Evolutionary conservation across 2,329 filamentous ascomycete genomes (phyloP), one percentile per base, ranked within the genome.

Genomic region (Cadophora luteo-olivacea): DNA sequence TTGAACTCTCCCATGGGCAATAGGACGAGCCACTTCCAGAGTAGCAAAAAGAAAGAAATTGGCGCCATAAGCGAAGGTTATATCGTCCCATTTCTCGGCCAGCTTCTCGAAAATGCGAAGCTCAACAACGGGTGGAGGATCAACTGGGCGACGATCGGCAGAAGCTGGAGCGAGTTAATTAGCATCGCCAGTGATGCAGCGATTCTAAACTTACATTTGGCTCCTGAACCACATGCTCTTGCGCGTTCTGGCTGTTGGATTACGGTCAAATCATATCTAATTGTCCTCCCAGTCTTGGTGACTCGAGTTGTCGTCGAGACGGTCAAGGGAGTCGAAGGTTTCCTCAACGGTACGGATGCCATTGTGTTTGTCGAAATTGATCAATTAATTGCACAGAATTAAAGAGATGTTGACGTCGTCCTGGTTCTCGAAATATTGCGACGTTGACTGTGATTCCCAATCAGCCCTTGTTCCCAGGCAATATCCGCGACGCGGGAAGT

Each of bases 21-120:
- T 91, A 36, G 89, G 88, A 48, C 94, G 92, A 33, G 93, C 92
- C 75, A 93, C 90, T 78, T 97, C 94, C 68, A 99, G 85, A 6
- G 94, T 97, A 63, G 94, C 93, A 76, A 93, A 98, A 51, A 98
- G 89, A 82, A 99, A 98, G 86, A 98, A 98, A 81, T 97, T 97
- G 78, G 94, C 94, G 78, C 97, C 95, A 84, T 97, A 97, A 68
- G 89, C 87, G 76, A 97, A 97, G 1, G 96, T 98, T 76, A 94
- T 88, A 70, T 94, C 91, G 66, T 84, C 70, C 77, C 79, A 19
- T 79, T 70, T 71, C 22, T 81, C 78, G 64, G 73, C 83, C 41
- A 84, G 81, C 45, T 91, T 92, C 77, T 97, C 92, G 75, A 89
- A 93, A 72, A 98, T 92, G 73, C 91, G 91, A 70, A 99, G 84